These are phyloP conservation scores for Aurinia saxatilis DNA, from an alignment of 345 rosid genomes.

Conservation along the genomic window DNA sequence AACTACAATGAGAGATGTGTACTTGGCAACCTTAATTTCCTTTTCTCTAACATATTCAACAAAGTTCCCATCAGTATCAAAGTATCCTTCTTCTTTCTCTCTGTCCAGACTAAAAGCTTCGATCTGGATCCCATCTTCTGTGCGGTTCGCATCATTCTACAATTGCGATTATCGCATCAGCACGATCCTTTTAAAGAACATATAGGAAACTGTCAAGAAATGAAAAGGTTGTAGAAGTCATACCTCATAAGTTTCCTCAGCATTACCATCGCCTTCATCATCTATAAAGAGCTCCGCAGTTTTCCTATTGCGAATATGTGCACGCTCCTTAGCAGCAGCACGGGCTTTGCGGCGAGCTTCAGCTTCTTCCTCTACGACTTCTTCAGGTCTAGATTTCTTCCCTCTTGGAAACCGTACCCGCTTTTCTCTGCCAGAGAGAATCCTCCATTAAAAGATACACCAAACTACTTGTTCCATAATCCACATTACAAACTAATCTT, in stretches of 20 bases:
- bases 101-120: slow-evolving; percentile 88
- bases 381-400: slow-evolving; percentile 67
- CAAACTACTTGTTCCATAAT: slow-evolving; percentile 10
- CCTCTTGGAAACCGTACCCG: slow-evolving; percentile 89
- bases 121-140: slow-evolving; percentile 83
- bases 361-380: slow-evolving; percentile 29
- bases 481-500: slow-evolving; percentile 14
- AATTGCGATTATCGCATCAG: slow-evolving; percentile 31
- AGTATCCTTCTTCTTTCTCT: slow-evolving; percentile 97
- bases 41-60: slow-evolving; percentile 77
- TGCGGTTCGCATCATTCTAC: slow-evolving; percentile 67
- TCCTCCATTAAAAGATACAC: slow-evolving; percentile 23
- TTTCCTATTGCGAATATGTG: slow-evolving; percentile 49
- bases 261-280: slow-evolving; percentile 36
- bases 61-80: slow-evolving; percentile 83
- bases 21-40: slow-evolving; percentile 59
- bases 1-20: neutral
- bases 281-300: slow-evolving; percentile 48
- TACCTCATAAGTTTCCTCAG: slow-evolving; percentile 77
- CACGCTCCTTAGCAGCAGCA: slow-evolving; percentile 77
- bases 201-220: neutral
- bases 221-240: neutral
- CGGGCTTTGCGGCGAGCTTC: slow-evolving; percentile 40
- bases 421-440: slow-evolving; percentile 54
- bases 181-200: slow-evolving; percentile 14